Evolutionary conservation across 2,329 filamentous ascomycete species (phyloP).

Genomic region (Escovopsis sp.): DNA sequence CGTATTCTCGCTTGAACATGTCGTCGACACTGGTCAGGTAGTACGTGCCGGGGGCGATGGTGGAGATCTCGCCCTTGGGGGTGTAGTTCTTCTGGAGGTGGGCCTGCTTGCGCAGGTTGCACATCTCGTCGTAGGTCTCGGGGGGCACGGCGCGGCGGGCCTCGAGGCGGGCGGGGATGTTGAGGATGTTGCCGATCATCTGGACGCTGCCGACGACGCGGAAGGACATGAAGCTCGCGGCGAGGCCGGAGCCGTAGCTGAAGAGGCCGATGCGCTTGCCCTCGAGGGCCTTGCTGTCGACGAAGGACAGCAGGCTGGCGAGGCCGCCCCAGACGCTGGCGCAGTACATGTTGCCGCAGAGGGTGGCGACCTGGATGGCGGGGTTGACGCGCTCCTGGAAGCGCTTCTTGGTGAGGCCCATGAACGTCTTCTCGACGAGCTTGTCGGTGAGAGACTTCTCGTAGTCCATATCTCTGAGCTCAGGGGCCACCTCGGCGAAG

Average conservation of each 20-base stretch:
- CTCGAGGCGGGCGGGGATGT: conserved; percentile 54
- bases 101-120: conserved; percentile 65
- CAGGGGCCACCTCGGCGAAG: conserved; percentile 61
- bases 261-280: conserved; percentile 63
- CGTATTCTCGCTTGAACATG: conserved; percentile 72
- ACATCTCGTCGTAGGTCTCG: conserved; percentile 66
- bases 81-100: conserved; percentile 69
- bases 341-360: conserved; percentile 57
- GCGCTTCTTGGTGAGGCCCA: conserved; percentile 69
- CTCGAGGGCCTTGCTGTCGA: conserved; percentile 45
- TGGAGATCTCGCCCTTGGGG: conserved; percentile 52
- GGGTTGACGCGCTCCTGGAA: conserved; percentile 66
- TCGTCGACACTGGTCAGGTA: conserved; percentile 70
- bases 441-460: conserved; percentile 67
- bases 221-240: conserved; percentile 57
- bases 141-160: conserved; percentile 51
- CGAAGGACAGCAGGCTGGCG: conserved; percentile 50
- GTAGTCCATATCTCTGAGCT: conserved; percentile 66
- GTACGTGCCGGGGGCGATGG: conserved; percentile 52
- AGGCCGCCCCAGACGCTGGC: conserved; percentile 64
- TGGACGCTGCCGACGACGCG: conserved; percentile 57
- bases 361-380: conserved; percentile 59
- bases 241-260: conserved; percentile 66
- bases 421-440: conserved; percentile 74
- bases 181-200: conserved; percentile 48